phyloP scores from a whole-genome alignment of 2,329 filamentous ascomycete genomes.

The Chrysoporthe puriensis region DNA sequence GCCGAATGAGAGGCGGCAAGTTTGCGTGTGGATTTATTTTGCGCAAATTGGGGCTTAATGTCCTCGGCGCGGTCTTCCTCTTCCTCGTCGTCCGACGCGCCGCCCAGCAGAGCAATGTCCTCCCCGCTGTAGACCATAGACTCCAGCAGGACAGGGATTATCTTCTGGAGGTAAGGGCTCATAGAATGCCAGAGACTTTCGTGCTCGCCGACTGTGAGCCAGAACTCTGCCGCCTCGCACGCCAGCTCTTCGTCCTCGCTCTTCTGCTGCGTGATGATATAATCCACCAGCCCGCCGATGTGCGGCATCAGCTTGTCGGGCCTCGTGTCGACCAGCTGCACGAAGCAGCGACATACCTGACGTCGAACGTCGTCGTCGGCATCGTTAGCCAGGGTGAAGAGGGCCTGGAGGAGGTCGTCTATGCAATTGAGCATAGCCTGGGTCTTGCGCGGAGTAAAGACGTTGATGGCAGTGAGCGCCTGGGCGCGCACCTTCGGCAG shows the following conservation, averaged over 20 bases:
- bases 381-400: slow-evolving; percentile 83
- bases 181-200: slow-evolving; percentile 76
- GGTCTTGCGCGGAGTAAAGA: slow-evolving; percentile 85
- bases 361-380: slow-evolving; percentile 79
- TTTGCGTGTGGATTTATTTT: slow-evolving; percentile 62
- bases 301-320: slow-evolving; percentile 91
- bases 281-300: slow-evolving; percentile 85
- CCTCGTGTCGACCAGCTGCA: slow-evolving; percentile 86
- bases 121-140: slow-evolving; percentile 98
- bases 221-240: slow-evolving; percentile 95
- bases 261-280: slow-evolving; percentile 88
- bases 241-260: slow-evolving; percentile 87
- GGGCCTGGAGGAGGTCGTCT: slow-evolving; percentile 77
- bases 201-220: slow-evolving; percentile 91
- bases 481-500: slow-evolving; percentile 77
- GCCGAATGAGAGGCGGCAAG: slow-evolving; percentile 55
- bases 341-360: slow-evolving; percentile 91
- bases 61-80: slow-evolving; percentile 89
- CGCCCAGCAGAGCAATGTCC: slow-evolving; percentile 83
- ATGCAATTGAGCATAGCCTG: slow-evolving; percentile 80
- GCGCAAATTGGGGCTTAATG: slow-evolving; percentile 90
- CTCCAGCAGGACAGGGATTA: slow-evolving; percentile 87
- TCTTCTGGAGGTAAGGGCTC: slow-evolving; percentile 77
- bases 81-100: slow-evolving; percentile 86
- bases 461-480: slow-evolving; percentile 84